Percentiles rank a stretch among this genome's conserved stretches.
Evolutionary conservation across 2,329 filamentous ascomycete species (phyloP).

Genomic region (Nakataea oryzae): DNA sequence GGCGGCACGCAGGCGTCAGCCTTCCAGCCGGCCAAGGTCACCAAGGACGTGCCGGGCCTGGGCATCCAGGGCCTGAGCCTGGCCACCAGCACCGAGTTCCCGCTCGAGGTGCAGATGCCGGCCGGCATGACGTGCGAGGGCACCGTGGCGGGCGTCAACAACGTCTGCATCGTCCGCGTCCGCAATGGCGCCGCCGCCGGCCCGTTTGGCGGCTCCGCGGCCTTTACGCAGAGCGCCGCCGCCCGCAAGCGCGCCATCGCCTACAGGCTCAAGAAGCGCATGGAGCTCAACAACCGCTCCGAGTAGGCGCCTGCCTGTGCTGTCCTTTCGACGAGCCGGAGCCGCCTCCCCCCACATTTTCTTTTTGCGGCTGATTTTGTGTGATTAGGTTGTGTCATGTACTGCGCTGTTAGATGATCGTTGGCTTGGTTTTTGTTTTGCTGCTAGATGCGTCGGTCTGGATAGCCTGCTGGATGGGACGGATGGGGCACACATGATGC

Average conservation of each 20-base stretch:
- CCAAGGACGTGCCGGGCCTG: slow-evolving; percentile 49
- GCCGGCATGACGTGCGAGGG: slow-evolving; percentile 55
- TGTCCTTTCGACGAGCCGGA: no score
- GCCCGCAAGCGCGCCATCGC: slow-evolving; percentile 54
- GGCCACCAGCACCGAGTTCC: slow-evolving; percentile 53
- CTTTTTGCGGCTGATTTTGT: neutral
- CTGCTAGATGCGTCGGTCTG: neutral
- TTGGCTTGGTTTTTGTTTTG: neutral
- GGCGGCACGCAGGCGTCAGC: slow-evolving; percentile 49
- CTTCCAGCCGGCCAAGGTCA: slow-evolving; percentile 49
- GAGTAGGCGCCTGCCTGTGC: neutral
- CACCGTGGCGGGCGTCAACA: slow-evolving; percentile 43
- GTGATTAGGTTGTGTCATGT: neutral
- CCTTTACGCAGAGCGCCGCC: slow-evolving; percentile 49
- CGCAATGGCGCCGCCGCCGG: slow-evolving; percentile 52
- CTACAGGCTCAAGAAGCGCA: slow-evolving; percentile 31
- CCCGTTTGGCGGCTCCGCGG: slow-evolving; percentile 56
- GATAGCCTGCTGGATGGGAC: neutral
- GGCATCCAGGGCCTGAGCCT: slow-evolving; percentile 45
- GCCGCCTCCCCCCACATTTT: neutral
- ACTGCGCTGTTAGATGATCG: neutral
- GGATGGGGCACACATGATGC: neutral
- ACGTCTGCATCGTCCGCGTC: slow-evolving; percentile 56
- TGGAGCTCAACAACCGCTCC: slow-evolving; percentile 1
- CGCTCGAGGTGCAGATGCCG: slow-evolving; percentile 55